These are phyloP conservation scores for Lactarius psammicola DNA, from an alignment of 768 basidiomycete genomes.

Conservation along the genomic window DNA sequence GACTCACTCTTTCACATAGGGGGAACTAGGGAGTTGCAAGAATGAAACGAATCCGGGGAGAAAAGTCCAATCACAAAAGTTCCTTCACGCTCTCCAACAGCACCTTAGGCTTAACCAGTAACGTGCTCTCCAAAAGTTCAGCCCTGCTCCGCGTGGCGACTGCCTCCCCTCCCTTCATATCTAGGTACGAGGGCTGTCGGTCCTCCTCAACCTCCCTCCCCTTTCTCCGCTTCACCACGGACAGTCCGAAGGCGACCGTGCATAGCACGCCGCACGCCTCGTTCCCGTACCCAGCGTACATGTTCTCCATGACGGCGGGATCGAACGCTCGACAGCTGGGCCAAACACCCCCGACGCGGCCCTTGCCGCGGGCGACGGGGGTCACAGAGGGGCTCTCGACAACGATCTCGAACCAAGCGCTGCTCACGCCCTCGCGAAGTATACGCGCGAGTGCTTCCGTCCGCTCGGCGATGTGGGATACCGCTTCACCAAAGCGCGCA, in stretches of 20 bases:
- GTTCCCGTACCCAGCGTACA: constrained; percentile 28
- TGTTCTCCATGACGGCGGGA: constrained; percentile 25
- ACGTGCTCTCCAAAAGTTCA: constrained; percentile 26
- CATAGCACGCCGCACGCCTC: constrained; percentile 27
- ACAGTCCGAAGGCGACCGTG: constrained; percentile 25
- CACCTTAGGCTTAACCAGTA: constrained; percentile 30
- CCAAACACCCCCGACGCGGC: constrained; percentile 8
- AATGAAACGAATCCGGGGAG: constrained; percentile 18
- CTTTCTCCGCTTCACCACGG: constrained; percentile 25
- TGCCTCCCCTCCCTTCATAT: constrained; percentile 19
- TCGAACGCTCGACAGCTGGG: constrained; percentile 18
- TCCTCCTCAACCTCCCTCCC: constrained; percentile 15
- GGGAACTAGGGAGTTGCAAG: constrained; percentile 17
- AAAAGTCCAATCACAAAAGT: constrained; percentile 24
- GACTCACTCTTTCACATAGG: constrained; percentile 23
- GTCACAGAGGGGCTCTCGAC: constrained; percentile 17
- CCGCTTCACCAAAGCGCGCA: constrained; percentile 34
- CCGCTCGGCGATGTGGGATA: constrained; percentile 34
- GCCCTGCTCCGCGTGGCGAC: constrained; percentile 14
- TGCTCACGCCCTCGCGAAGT: constrained; percentile 37
- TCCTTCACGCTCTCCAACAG: constrained; percentile 30
- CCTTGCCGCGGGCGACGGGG: constrained; percentile 7
- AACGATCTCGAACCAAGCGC: constrained; percentile 35
- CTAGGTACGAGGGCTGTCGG: constrained; percentile 14
- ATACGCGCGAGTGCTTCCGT: constrained; percentile 33